phyloP scores from a whole-genome alignment of 1,284 basidiomycete genomes.

The Ceratobasidium sp. region DNA sequence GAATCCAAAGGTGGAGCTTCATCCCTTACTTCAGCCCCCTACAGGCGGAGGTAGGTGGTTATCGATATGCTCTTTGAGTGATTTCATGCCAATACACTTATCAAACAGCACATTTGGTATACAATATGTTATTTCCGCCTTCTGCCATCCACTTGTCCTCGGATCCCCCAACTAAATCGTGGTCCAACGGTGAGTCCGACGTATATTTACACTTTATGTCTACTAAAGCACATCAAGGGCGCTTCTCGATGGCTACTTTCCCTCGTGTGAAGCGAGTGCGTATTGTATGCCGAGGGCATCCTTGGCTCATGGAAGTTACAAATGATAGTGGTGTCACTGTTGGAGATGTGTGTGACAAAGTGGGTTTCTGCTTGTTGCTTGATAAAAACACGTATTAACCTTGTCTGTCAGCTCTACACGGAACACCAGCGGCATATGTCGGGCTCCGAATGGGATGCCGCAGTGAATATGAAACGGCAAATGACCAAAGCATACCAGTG shows the following conservation, averaged over 20 bases:
- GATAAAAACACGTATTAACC: constrained; percentile 13
- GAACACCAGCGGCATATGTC: constrained; percentile 35
- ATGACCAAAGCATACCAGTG: constrained; percentile 44
- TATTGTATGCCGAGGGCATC: constrained; percentile 39
- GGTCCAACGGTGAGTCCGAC: constrained; percentile 41
- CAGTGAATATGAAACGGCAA: constrained; percentile 40
- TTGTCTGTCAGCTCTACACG: constrained; percentile 18
- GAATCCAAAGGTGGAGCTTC: constrained; percentile 41
- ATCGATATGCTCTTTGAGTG: background rate
- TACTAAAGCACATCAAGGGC: constrained; percentile 1
- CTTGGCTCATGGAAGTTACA: constrained; percentile 44
- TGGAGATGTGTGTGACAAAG: constrained; percentile 41
- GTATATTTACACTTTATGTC: background rate
- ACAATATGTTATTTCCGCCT: constrained; percentile 43
- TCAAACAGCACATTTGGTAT: constrained; percentile 37
- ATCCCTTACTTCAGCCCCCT: constrained; percentile 41
- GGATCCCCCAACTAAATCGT: constrained; percentile 43
- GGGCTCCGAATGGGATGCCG: constrained; percentile 40
- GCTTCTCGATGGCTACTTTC: constrained; percentile 43
- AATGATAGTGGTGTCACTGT: constrained; percentile 42
- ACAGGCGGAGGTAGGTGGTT: constrained; percentile 22
- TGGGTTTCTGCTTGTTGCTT: constrained; percentile 9
- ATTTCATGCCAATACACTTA: background rate
- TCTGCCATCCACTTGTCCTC: constrained; percentile 44
- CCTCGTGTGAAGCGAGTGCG: constrained; percentile 44